Evolutionary conservation across 2,329 filamentous ascomycete genomes (phyloP).

Genomic region (Arthrobotrys sphaeroides): DNA sequence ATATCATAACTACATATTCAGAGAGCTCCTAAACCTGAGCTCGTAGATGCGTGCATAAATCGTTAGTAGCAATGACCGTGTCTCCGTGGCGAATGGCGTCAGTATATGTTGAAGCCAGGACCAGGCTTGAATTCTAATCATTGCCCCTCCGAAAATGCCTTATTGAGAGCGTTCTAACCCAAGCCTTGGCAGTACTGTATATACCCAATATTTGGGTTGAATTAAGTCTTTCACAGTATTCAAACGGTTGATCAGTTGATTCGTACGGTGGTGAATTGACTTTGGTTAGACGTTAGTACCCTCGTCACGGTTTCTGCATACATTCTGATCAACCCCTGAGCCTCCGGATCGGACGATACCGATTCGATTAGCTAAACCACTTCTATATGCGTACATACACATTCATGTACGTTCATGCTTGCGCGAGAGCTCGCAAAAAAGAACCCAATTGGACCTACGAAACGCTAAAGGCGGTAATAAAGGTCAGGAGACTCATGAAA

Average conservation of each 20-base stretch:
- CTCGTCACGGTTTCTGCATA: not conserved
- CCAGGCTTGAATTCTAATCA: not conserved
- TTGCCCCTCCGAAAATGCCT: not conserved
- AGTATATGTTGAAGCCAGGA: not conserved
- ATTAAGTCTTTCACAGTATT: no score
- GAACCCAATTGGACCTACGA: not conserved
- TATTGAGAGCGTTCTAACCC: no score
- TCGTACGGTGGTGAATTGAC: not conserved
- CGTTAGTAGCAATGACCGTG: not conserved
- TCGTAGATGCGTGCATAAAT: not conserved
- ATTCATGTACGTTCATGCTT: not conserved
- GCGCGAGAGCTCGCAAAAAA: constrained; percentile 12
- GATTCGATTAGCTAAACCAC: not conserved
- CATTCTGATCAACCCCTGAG: not conserved
- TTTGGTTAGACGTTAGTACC: not conserved
- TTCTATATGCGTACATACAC: not conserved
- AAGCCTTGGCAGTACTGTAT: not conserved
- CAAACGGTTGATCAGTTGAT: not conserved
- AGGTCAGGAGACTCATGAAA: constrained; percentile 15
- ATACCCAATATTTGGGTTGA: no score
- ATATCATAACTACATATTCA: no score
- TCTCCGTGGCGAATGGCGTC: not conserved
- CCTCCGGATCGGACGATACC: constrained; percentile 5
- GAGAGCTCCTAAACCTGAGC: not conserved
- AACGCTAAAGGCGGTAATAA: constrained; percentile 6